phyloP scores from a whole-genome alignment of 2,329 filamentous ascomycete species.

The Ceratocystis papillata region DNA sequence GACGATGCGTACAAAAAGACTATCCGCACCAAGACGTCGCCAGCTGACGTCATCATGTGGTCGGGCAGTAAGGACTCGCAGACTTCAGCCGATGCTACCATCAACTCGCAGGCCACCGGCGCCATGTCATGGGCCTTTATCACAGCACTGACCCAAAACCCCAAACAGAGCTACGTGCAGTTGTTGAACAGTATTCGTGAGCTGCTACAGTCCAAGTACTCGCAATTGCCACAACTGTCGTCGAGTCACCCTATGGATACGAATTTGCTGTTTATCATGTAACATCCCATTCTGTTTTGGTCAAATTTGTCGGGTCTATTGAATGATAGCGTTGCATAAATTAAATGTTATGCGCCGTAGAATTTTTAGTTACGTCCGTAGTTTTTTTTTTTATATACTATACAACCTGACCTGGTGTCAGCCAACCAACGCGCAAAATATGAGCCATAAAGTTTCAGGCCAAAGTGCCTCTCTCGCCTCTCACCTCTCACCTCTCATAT shows the following conservation, averaged over 20 bases:
- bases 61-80: conserved; percentile 83
- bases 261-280: conserved; percentile 54
- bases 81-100: conserved; percentile 77
- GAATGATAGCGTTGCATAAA: not conserved
- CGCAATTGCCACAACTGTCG: conserved; percentile 81
- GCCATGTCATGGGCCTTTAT: conserved; percentile 95
- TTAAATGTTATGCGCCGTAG: too few species aligned
- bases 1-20: conserved; percentile 63
- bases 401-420: too few species aligned
- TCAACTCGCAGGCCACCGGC: conserved; percentile 71
- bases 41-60: conserved; percentile 88
- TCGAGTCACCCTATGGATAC: conserved; percentile 77
- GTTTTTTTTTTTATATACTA: too few species aligned
- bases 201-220: conserved; percentile 67
- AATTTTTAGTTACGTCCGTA: too few species aligned
- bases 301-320: not conserved
- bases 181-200: conserved; percentile 82
- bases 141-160: conserved; percentile 70
- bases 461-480: too few species aligned
- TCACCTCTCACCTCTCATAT: too few species aligned
- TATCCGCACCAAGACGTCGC: conserved; percentile 71
- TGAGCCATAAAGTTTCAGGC: not conserved
- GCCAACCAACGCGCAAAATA: too few species aligned
- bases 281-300: conserved; percentile 24
- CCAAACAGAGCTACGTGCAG: conserved; percentile 83